These are phyloP conservation scores for Priceomyces carsonii DNA, from an alignment of 805 yeast genomes.

Conservation along the genomic window DNA sequence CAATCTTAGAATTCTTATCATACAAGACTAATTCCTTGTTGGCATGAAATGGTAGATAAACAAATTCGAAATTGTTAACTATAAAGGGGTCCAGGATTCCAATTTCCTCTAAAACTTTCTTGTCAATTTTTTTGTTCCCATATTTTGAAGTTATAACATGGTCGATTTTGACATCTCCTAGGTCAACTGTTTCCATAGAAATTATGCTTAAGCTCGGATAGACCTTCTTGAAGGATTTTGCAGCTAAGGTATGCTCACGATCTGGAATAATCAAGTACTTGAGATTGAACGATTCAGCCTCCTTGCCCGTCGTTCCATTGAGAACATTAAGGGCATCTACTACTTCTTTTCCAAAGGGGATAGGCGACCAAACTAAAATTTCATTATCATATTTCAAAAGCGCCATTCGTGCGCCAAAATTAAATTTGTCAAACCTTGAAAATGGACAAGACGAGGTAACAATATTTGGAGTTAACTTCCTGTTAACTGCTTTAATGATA, in stretches of 20 bases:
- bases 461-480: constrained; percentile 33
- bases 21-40: constrained; percentile 60
- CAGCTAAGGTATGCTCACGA: constrained; percentile 64
- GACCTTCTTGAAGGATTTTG: constrained; percentile 48
- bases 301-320: constrained; percentile 31
- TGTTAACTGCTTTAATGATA: constrained; percentile 29
- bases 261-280: constrained; percentile 62
- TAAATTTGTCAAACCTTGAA: constrained; percentile 27
- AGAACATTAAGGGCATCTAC: constrained; percentile 36
- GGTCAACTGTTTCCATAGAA: constrained; percentile 47
- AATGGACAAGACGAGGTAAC: constrained; percentile 37
- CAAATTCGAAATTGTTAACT: constrained; percentile 49
- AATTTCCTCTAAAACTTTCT: constrained; percentile 21
- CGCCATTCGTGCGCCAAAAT: constrained; percentile 47
- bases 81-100: constrained; percentile 41
- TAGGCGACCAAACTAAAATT: constrained; percentile 55
- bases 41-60: constrained; percentile 55
- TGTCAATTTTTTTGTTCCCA: constrained; percentile 35
- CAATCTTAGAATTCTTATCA: constrained; percentile 47
- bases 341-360: constrained; percentile 54
- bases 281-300: constrained; percentile 35
- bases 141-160: constrained; percentile 32
- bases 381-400: constrained; percentile 29
- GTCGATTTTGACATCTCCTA: constrained; percentile 42
- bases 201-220: constrained; percentile 54